Percentiles rank a stretch among this genome's conserved stretches.
Conservation (phyloP, 2,329 filamentous ascomycete species). For the Aspergillus aculeatus region DNA sequence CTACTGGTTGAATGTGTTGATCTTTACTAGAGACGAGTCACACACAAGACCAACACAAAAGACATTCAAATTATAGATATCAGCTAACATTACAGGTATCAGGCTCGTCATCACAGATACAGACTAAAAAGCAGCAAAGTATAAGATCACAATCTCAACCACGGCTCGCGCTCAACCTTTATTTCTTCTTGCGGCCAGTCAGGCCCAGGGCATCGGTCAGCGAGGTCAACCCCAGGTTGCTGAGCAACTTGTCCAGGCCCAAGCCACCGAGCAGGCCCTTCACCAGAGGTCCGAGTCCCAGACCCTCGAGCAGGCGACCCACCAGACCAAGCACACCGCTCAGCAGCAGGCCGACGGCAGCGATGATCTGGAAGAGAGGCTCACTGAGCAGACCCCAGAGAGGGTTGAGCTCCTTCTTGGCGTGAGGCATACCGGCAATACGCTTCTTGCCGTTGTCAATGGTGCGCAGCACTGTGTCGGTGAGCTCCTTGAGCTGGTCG, state of each 20-base stretch:
- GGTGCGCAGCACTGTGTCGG: conserved; percentile 73
- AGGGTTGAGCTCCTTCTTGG: conserved; percentile 91
- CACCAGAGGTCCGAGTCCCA: conserved; percentile 78
- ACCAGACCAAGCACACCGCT: conserved; percentile 82
- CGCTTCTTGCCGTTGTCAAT: conserved; percentile 87
- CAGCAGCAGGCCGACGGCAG: conserved; percentile 79
- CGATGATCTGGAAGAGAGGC: conserved; percentile 88
- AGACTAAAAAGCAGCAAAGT: neutral
- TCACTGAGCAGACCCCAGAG: conserved; percentile 73
- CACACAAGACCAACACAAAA: neutral
- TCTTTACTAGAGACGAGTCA: no score
- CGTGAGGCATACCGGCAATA: conserved; percentile 87
- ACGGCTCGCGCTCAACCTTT: neutral
- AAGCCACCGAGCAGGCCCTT: conserved; percentile 74
- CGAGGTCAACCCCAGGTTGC: conserved; percentile 53
- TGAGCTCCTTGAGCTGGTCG: conserved; percentile 80
- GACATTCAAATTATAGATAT: neutral
- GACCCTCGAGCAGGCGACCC: conserved; percentile 73
- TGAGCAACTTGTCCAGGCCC: conserved; percentile 58
- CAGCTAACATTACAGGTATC: neutral
- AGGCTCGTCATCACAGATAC: neutral
- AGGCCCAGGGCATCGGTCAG: conserved; percentile 41
- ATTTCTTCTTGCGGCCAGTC: conserved; percentile 51
- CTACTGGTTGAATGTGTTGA: no score
- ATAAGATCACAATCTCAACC: neutral